These are phyloP conservation scores for Fusarium papillatum DNA, from an alignment of 2,329 filamentous ascomycete genomes.

Conservation along the genomic window DNA sequence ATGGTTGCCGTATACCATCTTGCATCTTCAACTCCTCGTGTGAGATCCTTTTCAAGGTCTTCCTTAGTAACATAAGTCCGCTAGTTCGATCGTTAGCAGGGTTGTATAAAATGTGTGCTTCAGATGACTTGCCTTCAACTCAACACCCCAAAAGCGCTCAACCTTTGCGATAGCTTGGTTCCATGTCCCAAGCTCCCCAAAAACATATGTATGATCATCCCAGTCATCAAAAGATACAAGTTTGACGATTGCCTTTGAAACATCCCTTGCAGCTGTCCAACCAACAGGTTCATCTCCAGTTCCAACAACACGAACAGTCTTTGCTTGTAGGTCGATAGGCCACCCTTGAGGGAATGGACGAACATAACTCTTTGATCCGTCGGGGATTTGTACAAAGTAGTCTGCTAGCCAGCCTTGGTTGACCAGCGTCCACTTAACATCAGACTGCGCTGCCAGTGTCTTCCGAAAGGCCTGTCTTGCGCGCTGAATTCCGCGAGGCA, in stretches of 20 bases:
- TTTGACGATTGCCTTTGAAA: conserved; percentile 4
- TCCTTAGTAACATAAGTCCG: not conserved
- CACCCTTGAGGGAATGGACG: not conserved
- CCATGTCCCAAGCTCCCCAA: conserved; percentile 3
- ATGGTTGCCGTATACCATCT: not conserved
- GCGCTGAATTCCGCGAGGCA: not conserved
- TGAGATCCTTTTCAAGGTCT: not conserved
- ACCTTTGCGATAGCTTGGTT: conserved; percentile 2
- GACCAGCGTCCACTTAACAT: not conserved
- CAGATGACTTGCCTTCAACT: not conserved
- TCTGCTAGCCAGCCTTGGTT: conserved; percentile 8
- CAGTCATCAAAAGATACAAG: not conserved
- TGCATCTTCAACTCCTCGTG: not conserved
- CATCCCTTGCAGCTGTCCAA: conserved; percentile 5
- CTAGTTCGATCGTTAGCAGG: not conserved
- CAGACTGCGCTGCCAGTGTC: not conserved
- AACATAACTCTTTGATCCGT: not conserved
- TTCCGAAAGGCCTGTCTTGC: not conserved
- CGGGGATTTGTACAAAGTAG: not conserved
- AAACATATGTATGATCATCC: not conserved
- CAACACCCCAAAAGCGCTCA: not conserved
- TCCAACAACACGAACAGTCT: not conserved
- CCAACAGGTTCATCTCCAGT: not conserved
- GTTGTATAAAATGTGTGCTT: not conserved
- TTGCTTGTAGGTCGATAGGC: not conserved